Evolutionary conservation across 306 rosid species (phyloP), one percentile per base, ranked within the genome.

Genomic region (Castanospermum australe): DNA sequence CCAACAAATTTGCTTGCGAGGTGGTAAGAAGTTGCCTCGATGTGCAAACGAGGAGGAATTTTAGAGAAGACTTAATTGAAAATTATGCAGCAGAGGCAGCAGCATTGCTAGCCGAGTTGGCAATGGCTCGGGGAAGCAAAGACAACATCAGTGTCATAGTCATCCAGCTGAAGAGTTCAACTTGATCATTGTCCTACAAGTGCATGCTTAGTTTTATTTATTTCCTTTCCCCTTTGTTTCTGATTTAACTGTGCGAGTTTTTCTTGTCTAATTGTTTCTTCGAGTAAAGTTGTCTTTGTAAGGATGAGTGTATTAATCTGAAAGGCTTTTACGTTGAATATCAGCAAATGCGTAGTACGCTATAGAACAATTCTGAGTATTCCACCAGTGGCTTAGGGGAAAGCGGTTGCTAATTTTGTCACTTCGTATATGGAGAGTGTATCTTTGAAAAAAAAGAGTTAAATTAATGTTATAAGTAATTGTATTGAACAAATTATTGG

Each of bases 81-180:
- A 79, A 22, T 71, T 9, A 61, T 22, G 64, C 86, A 2, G 52
- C 67, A 1, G 80, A 83, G 2, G 86, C 86, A 2, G 83, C 86
- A 0, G 59, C 83, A 6, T 9, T 85, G 41, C 73, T 92, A 28
- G 91, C 96, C 0, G 91, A 87, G 69, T 69, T 90, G 54, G 97
- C 94, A 1, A 73, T 90, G 84, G 90, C 96, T 20, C 79, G 88
- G 8, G 96, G 96, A 33, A 89, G 96, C 82, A 83, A 80, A 67
- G 91, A 88, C 76, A 92, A 90, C 59, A 85, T 92, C 60, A 87
- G 86, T 59, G 87, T 89, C 14, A 78, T 92, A 1, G 89, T 83
- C 39, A 66, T 83, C 5, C 86, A 55, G 12, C 86, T 83, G 32
- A 64, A 62, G 4, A 54, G 2, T 33, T 22, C 84, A 21, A 12